Base-by-base conservation (phyloP, 495 filamentous ascomycete genomes). In the Trichoderma parareesei region DNA sequence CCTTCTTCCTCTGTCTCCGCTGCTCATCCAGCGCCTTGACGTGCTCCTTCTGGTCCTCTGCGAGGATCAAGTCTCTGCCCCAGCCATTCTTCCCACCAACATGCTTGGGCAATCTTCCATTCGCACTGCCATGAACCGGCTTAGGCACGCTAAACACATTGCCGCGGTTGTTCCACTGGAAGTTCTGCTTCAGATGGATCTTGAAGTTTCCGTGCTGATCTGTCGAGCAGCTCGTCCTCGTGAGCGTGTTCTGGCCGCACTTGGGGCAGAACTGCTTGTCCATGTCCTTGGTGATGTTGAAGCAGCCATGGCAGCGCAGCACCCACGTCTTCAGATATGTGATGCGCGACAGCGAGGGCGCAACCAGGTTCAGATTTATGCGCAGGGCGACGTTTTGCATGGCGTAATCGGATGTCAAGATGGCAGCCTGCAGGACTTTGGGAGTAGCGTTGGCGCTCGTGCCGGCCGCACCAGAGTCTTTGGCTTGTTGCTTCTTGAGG, bases 21-120 rank as follows among this genome's bases (percentile, higher is more conserved):
- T 87, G 80, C 69, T 86, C 81, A 13, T 79, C 81, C 8, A 83
- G 74, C 66, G 88, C 88, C 66, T 83, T 78, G 46, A 81, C 71
- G 73, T 90, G 98, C 78, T 98, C 95, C 77, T 97, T 96, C 79
- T 98, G 94, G 74, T 98, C 94, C 77, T 97, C 93, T 2, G 93
- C 83, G 2, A 98, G 79, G 60, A 98, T 91, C 66, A 98, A 78
- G 14, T 78, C 74, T 18, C 82, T 83, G 0, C 92, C 92, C 92
- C 92, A 96, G 7, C 90, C 90, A 5, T 86, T 84, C 76, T 96
- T 93, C 8, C 92, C 92, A 61, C 92, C 92, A 40, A 91, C 91
- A 64, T 77, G 75, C n/a, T 77, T 68, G 42, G 78, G 76, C 67
- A 81, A 81, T 75, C 90, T 92, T 42, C 92, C 92, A 74, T 82